Base-by-base conservation (phyloP, 2,329 filamentous ascomycete species). In the Leptographium flavum region DNA sequence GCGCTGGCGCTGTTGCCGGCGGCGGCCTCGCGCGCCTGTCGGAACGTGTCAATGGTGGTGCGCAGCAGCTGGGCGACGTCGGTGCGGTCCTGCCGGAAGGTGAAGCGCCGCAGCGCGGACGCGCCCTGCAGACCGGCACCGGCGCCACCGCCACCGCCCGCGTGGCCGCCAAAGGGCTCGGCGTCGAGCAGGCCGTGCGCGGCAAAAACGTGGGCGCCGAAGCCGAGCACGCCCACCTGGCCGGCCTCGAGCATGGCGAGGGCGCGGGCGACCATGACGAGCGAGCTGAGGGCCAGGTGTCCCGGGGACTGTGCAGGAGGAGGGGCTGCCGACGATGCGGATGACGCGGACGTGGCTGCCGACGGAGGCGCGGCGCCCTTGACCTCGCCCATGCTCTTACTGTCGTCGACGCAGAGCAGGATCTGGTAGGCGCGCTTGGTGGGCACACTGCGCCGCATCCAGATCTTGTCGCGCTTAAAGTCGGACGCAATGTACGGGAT, bases 391-490 rank as follows among this genome's bases (percentile, higher is more conserved):
- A 99, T 99, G 49, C 81, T 87, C 61, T 84, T 85, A 56, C 83
- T 90, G 67, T 98, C 92, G 62, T 99, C 92, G 32, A 99, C 87
- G 33, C 92, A 93, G 42, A 99, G 81, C 68, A 98, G 79, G 62
- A 98, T 93, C 63, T 99, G 93, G 65, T 98, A 98, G 47, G 81
- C 83, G 35, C 93, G 83, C 65, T 96, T 96, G 32, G 82, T 90
- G 1, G 93, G 93, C 42, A 94, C 79, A 30, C 79, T 82, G 46
- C 93, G 80, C 14, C 93, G 83, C 82, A 98, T 94, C 92, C 92
- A 99, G 64, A 99, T 99, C 71, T 98, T 98, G 74, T 99, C 92
- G 49, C 92, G 85, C 71, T 95, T 96, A 73, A 95, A 98, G 59
- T 84, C 82, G 0, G 88, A 96, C 1, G 93, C 92, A 55, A 99